phyloP scores from a whole-genome alignment of 1,284 basidiomycete species.

The Amylostereum chailletii region DNA sequence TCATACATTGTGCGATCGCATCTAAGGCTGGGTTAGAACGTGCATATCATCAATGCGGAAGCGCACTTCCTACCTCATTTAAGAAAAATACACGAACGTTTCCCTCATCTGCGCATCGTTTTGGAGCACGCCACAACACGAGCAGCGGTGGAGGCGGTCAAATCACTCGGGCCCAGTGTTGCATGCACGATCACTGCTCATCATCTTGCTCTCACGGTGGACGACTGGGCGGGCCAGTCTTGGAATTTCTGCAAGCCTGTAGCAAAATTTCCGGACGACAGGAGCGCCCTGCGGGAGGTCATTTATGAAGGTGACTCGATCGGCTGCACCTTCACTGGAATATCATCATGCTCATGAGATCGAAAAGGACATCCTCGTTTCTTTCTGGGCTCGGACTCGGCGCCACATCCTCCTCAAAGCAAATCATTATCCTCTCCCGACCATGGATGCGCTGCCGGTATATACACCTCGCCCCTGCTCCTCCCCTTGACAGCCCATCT shows the following conservation, averaged over 20 bases:
- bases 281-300: slow-evolving; percentile 77
- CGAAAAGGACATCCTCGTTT: slow-evolving; percentile 82
- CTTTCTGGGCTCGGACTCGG: slow-evolving; percentile 97
- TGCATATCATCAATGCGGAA: slow-evolving; percentile 93
- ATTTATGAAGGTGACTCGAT: slow-evolving; percentile 61
- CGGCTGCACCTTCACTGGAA: not conserved
- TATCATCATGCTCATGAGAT: slow-evolving; percentile 4
- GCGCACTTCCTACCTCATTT: slow-evolving; percentile 87
- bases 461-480: slow-evolving; percentile 87
- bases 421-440: slow-evolving; percentile 73
- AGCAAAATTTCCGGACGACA: slow-evolving; percentile 92
- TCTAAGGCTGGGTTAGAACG: slow-evolving; percentile 48
- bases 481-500: slow-evolving; percentile 83
- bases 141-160: slow-evolving; percentile 89
- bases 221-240: slow-evolving; percentile 95
- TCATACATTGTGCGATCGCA: slow-evolving; percentile 1
- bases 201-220: slow-evolving; percentile 90
- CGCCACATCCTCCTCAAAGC: slow-evolving; percentile 79
- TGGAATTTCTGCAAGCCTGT: slow-evolving; percentile 99
- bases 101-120: slow-evolving; percentile 93
- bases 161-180: slow-evolving; percentile 79
- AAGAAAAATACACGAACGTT: slow-evolving; percentile 71
- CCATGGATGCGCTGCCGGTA: slow-evolving; percentile 84
- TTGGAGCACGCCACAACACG: slow-evolving; percentile 98
- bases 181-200: slow-evolving; percentile 97